These are phyloP conservation scores for Biscogniauxia sp. DNA, from an alignment of 2,329 filamentous ascomycete species.

Conservation along the genomic window DNA sequence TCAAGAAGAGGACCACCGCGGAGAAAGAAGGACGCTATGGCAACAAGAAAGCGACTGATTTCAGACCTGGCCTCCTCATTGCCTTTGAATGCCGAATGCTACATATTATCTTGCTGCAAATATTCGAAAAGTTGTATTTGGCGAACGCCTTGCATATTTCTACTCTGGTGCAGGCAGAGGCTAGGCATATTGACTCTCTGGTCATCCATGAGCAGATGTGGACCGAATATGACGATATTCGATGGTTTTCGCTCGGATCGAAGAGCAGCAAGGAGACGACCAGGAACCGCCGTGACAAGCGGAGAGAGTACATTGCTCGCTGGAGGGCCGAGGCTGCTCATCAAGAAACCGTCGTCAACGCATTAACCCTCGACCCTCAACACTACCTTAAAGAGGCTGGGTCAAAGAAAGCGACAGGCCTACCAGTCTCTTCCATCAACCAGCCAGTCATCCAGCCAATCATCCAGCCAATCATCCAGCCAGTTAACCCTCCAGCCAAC, in stretches of 20 bases:
- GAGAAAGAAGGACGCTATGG: not conserved
- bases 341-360: not conserved
- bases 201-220: constrained; percentile 7
- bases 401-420: no score
- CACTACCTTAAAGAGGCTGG: no score
- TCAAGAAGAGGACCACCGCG: not conserved
- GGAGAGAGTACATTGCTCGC: not conserved
- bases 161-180: not conserved
- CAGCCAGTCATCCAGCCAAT: no score
- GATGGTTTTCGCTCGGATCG: not conserved
- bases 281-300: not conserved
- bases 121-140: not conserved
- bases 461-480: no score
- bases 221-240: constrained; percentile 10
- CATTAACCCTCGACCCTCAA: no score
- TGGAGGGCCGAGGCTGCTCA: not conserved
- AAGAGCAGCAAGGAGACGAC: not conserved
- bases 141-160: not conserved
- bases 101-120: not conserved
- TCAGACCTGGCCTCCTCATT: not conserved
- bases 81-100: not conserved
- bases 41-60: not conserved
- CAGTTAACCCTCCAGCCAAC: no score
- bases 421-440: no score
- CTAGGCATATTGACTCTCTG: not conserved